Evolutionary conservation across 345 rosid genomes (phyloP), one percentile per base, ranked within the genome.

Genomic region (Syzygium aqueum): DNA sequence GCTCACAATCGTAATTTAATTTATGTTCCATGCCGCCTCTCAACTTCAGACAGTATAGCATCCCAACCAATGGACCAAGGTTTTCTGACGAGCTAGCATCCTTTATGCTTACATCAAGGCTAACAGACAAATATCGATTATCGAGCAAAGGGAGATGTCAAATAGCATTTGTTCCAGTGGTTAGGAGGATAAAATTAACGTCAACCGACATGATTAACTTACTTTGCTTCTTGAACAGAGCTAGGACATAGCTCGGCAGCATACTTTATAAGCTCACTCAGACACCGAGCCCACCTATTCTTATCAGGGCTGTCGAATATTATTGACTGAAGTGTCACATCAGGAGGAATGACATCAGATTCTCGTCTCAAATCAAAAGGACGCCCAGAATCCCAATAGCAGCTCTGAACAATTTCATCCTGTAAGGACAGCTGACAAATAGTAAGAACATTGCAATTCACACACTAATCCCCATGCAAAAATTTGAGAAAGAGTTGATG

Each of bases 391-490:
- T 97, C 99, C 98, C 96, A 95, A 85, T 95, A 96, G 91, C 99
- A 96, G 91, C 95, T 95, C 90, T 97, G 99, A 90, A 97, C 97
- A 91, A 97, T 96, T 92, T 97, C 99, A 91, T 97, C 99, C 99
- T 97, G 93, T 27, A 85, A 87, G n/a, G 77, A 49, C 52, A 80
- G 37, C 78, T 51, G 53, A 63, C 85, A 87, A 25, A 87, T 51
- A 50, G 85, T 57, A 54, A 30, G 83, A 33, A 78, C 54, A 52
- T 77, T 53, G 65, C 80, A 33, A 33, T 65, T 52, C 40, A 46
- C 50, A 86, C 19, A 23, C 84, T 77, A 86, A 73, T 54, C 59
- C 82, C 82, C 49, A 67, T 46, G 25, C 46, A 30, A 57, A 67
- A 46, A n/a, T 25, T 28, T n/a, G 28, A n/a, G 53, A 86, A 30